These are phyloP conservation scores for Conidiobolus coronatus DNA, from an alignment of 371 early-diverging fungal species.

Conservation along the genomic window DNA sequence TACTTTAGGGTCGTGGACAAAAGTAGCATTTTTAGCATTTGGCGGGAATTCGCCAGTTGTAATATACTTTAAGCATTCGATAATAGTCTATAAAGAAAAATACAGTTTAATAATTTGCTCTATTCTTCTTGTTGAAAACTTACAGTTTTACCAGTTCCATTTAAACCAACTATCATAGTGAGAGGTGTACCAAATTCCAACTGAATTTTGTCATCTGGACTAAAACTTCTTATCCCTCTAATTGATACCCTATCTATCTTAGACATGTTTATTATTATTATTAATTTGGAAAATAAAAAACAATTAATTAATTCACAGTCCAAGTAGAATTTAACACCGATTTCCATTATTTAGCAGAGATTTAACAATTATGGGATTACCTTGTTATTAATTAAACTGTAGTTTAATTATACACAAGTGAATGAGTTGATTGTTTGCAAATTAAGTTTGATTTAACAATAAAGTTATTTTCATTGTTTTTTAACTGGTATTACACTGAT, in stretches of 20 bases:
- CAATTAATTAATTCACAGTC: no score
- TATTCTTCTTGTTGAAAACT: not conserved
- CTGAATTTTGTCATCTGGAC: conserved; percentile 48
- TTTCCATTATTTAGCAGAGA: no score
- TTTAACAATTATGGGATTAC: no score
- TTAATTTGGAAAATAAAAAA: no score
- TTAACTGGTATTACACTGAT: no score
- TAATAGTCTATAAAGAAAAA: conserved; percentile 48
- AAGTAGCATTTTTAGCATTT: conserved; percentile 73
- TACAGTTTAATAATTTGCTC: not conserved
- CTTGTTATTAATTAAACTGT: no score
- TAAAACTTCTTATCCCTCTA: conserved; percentile 90
- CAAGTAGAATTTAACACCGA: no score
- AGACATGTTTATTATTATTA: conserved; percentile 30
- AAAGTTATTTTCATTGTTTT: no score
- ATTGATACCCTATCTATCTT: conserved; percentile 56
- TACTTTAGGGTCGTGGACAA: conserved; percentile 95
- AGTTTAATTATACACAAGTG: no score
- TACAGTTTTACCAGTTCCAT: conserved; percentile 96
- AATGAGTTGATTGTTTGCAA: no score
- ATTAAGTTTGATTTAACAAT: no score
- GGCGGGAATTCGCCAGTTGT: conserved; percentile 96
- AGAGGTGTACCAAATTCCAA: conserved; percentile 87
- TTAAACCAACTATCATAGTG: conserved; percentile 96
- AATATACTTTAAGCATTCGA: conserved; percentile 94